Conservation (phyloP, 495 filamentous ascomycete genomes). For the Annulohypoxylon moriforme region DNA sequence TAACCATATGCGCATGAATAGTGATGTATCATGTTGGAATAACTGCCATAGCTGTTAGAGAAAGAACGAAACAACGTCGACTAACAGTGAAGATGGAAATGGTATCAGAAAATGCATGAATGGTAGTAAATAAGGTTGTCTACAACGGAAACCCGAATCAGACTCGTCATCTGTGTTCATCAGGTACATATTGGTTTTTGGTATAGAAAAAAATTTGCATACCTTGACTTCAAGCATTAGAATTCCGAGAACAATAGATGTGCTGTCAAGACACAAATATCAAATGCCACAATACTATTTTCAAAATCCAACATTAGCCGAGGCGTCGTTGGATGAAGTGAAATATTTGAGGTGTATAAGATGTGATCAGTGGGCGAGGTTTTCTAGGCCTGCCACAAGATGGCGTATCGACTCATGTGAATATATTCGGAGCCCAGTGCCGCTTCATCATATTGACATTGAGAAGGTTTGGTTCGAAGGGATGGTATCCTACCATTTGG, state of each 20-base stretch:
- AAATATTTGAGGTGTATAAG: slow-evolving; percentile 19
- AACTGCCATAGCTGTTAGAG: slow-evolving; percentile 26
- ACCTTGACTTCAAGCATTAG: slow-evolving; percentile 17
- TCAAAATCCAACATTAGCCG: slow-evolving; percentile 12
- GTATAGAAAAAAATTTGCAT: slow-evolving; percentile 18
- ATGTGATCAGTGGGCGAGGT: slow-evolving; percentile 96
- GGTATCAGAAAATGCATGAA: slow-evolving; percentile 79
- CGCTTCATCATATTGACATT: slow-evolving; percentile 83
- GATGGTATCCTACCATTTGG: slow-evolving; percentile 24
- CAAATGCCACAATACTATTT: slow-evolving; percentile 1
- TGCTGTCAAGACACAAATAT: neutral
- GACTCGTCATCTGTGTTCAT: slow-evolving; percentile 92
- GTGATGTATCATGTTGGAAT: neutral
- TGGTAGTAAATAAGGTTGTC: slow-evolving; percentile 78
- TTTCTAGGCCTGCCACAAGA: slow-evolving; percentile 99
- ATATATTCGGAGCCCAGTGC: slow-evolving; percentile 98
- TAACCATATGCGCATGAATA: slow-evolving; percentile 7
- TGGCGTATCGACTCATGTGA: slow-evolving; percentile 86
- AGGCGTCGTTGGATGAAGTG: neutral
- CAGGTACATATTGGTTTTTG: slow-evolving; percentile 53
- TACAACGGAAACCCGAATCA: slow-evolving; percentile 84
- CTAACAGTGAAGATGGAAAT: neutral
- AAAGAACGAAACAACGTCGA: neutral
- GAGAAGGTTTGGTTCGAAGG: slow-evolving; percentile 33
- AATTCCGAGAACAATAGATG: neutral